Conservation (phyloP, 2,329 filamentous ascomycete species). For the Penicillium griseofulvum region DNA sequence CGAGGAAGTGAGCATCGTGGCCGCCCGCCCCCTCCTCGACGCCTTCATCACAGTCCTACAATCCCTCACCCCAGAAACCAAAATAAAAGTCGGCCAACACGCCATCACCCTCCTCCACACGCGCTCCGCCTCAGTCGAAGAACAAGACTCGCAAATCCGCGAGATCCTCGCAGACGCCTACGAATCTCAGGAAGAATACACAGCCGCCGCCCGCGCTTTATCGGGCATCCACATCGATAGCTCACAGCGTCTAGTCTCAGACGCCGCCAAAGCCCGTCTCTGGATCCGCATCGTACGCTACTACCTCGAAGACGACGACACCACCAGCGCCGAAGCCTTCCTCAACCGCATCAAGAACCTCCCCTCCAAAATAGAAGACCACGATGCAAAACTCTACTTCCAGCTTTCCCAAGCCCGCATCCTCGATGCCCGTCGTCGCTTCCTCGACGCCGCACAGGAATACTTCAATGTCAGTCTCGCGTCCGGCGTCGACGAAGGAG, state of each 20-base stretch:
- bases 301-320: constrained; percentile 91
- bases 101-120: constrained; percentile 66
- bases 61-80: constrained; percentile 56
- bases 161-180: constrained; percentile 79
- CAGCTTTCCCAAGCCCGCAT: constrained; percentile 90
- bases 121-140: constrained; percentile 72
- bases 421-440: constrained; percentile 83
- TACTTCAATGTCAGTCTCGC: constrained; percentile 87
- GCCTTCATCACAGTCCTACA: constrained; percentile 64
- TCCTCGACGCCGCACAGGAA: constrained; percentile 79
- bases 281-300: constrained; percentile 95
- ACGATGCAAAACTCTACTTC: constrained; percentile 77
- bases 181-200: constrained; percentile 78
- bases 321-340: constrained; percentile 77
- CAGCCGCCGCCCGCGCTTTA: constrained; percentile 71
- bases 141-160: constrained; percentile 76
- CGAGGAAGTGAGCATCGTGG: constrained; percentile 72
- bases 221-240: constrained; percentile 84
- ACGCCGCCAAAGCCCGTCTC: constrained; percentile 76
- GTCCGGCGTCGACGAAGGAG: constrained; percentile 75
- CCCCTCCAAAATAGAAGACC: constrained; percentile 71
- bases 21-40: constrained; percentile 67
- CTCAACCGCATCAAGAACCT: constrained; percentile 95
- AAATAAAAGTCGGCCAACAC: constrained; percentile 72
- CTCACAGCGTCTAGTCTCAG: constrained; percentile 78